A percentile compares a stretch with the other conserved stretches of the same genome.
Evolutionary conservation across 352 stramenopile genomes (phyloP).

Genomic region (Phytophthora sp.): DNA sequence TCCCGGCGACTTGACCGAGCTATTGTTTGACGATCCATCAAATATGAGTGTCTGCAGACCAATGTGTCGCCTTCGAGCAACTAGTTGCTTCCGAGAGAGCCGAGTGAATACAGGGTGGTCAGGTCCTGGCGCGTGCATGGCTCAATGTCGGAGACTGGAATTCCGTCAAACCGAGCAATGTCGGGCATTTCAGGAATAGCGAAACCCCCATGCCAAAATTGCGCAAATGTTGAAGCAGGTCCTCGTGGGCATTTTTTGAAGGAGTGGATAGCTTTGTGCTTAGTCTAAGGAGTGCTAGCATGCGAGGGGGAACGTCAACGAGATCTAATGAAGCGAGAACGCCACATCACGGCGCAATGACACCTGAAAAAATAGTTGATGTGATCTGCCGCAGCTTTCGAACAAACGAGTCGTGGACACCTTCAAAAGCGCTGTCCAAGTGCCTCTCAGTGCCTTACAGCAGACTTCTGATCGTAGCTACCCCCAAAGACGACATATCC

Average conservation of each 20-base stretch:
- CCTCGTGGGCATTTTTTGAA: not conserved
- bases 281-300: not conserved
- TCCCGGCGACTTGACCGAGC: not conserved
- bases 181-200: not conserved
- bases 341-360: not conserved
- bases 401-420: slow-evolving; percentile 40
- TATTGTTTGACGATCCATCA: not conserved
- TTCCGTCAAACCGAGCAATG: not conserved
- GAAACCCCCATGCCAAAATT: slow-evolving; percentile 26
- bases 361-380: slow-evolving; percentile 38
- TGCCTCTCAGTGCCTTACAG: slow-evolving; percentile 44
- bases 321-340: not conserved
- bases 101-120: slow-evolving; percentile 65
- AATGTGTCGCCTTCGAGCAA: slow-evolving; percentile 47
- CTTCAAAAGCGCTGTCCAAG: slow-evolving; percentile 51
- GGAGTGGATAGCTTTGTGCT: too few relatives aligned
- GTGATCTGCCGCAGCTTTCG: slow-evolving; percentile 46
- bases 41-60: slow-evolving; percentile 54
- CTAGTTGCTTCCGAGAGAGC: slow-evolving; percentile 50
- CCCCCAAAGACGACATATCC: slow-evolving; percentile 49
- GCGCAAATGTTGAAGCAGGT: not conserved
- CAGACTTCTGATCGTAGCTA: slow-evolving; percentile 39
- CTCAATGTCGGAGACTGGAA: slow-evolving; percentile 10
- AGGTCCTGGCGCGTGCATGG: slow-evolving; percentile 22
- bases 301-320: not conserved